Evolutionary conservation across 106 monocot genomes (phyloP).

Genomic region (Agapanthus africanus): DNA sequence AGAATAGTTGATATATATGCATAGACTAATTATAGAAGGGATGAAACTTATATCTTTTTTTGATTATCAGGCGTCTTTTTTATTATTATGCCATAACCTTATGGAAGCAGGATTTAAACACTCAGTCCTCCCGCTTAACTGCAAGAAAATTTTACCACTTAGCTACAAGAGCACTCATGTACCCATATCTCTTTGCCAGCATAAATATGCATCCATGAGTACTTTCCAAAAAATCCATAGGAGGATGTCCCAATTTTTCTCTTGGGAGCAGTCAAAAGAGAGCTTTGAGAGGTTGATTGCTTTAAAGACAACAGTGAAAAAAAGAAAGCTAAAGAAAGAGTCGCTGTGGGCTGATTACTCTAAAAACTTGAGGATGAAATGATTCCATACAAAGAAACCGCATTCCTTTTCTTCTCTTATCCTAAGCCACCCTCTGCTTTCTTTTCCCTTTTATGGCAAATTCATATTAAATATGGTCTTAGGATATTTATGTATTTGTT

Average conservation of each 20-base stretch:
- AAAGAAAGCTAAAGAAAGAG: constrained; percentile 26
- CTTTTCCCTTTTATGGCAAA: constrained; percentile 33
- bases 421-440: constrained; percentile 17
- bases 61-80: too few species aligned
- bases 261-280: constrained; percentile 58
- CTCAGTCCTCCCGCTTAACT: neutral
- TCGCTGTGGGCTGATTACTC: constrained; percentile 26
- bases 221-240: constrained; percentile 17
- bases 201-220: neutral
- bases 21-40: constrained; percentile 2
- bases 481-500: too few species aligned
- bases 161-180: too few species aligned
- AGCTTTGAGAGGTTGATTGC: too few species aligned
- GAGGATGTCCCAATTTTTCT: constrained; percentile 45
- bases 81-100: too few species aligned
- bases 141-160: too few species aligned
- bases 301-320: constrained; percentile 30
- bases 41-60: too few species aligned
- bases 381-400: constrained; percentile 15
- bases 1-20: neutral
- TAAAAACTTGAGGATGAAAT: neutral
- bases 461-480: constrained; percentile 12
- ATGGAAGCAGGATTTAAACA: too few species aligned
- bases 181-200: neutral
- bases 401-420: constrained; percentile 30